Evolutionary conservation across 2,329 filamentous ascomycete species (phyloP).

Genomic region (Xylariaceae sp.): DNA sequence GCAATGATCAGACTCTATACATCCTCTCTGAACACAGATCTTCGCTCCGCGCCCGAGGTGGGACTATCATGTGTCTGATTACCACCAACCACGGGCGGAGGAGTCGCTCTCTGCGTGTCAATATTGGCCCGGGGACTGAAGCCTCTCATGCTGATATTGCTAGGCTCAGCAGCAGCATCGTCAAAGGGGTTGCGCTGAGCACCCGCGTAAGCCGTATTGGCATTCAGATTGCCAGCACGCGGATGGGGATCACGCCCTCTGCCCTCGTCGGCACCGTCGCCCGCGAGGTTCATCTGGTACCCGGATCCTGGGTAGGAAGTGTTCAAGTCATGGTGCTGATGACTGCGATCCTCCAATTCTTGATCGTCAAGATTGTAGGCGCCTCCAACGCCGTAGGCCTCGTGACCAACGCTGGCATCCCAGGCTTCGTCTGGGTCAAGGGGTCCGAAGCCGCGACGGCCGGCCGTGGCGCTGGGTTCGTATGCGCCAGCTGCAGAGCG

Average conservation of each 20-base stretch:
- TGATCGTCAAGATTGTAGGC: constrained; percentile 54
- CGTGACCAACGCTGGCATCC: constrained; percentile 73
- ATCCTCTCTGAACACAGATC: constrained; percentile 30
- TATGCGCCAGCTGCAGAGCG: constrained; percentile 67
- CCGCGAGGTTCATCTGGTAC: constrained; percentile 45
- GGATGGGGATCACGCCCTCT: constrained; percentile 43
- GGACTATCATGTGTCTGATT: constrained; percentile 25
- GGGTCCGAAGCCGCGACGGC: constrained; percentile 56
- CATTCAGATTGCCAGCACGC: constrained; percentile 32
- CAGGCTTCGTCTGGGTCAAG: constrained; percentile 82
- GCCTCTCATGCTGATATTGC: constrained; percentile 58
- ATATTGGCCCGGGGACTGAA: constrained; percentile 67
- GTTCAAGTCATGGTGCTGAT: background rate
- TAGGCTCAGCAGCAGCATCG: constrained; percentile 57
- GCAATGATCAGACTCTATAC: constrained; percentile 16
- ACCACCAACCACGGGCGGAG: constrained; percentile 8
- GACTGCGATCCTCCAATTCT: constrained; percentile 54
- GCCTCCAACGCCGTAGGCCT: constrained; percentile 37
- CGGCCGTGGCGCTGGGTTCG: constrained; percentile 47
- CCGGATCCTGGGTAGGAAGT: constrained; percentile 30
- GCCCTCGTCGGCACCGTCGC: constrained; percentile 28
- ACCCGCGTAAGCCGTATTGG: constrained; percentile 32
- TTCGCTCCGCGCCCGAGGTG: constrained; percentile 26
- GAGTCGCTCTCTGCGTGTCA: constrained; percentile 35
- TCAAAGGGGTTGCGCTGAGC: constrained; percentile 61